A percentile compares a stretch with the other conserved stretches of the same genome.
Evolutionary conservation across 1,139 yeast species (phyloP).

Genomic region (Blastobotrys persicus): DNA sequence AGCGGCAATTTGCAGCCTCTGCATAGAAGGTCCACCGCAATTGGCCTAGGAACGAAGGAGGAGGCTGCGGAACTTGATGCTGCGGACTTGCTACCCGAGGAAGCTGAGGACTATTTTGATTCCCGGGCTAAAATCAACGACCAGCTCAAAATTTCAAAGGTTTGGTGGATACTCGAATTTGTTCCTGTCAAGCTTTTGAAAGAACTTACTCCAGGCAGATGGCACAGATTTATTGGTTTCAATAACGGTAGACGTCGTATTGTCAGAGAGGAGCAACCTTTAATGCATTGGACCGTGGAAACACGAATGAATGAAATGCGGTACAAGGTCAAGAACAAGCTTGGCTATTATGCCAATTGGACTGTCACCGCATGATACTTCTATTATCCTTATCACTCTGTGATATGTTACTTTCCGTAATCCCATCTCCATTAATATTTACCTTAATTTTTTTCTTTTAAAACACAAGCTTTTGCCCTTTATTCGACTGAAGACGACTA

Average conservation of each 20-base stretch:
- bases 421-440: too few relatives aligned
- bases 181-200: conserved; percentile 7
- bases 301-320: conserved; percentile 10
- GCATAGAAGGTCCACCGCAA: conserved; percentile 7
- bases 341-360: conserved; percentile 7
- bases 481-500: too few relatives aligned
- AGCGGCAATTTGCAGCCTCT: conserved; percentile 4
- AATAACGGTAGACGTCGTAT: conserved; percentile 11
- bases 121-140: conserved; percentile 10
- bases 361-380: conserved; percentile 1
- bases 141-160: conserved; percentile 4
- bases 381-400: not conserved
- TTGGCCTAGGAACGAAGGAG: conserved; percentile 8
- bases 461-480: too few relatives aligned
- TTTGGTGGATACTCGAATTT: conserved; percentile 13
- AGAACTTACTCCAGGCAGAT: conserved; percentile 9
- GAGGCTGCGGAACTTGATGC: not conserved
- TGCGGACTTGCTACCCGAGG: conserved; percentile 10
- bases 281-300: conserved; percentile 14
- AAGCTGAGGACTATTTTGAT: conserved; percentile 11
- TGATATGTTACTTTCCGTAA: too few relatives aligned
- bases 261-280: conserved; percentile 9
- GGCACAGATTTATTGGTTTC: conserved; percentile 10
- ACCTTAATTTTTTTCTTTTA: too few relatives aligned
- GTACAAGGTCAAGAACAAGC: conserved; percentile 4